Evolutionary conservation across 1,284 basidiomycete species (phyloP), one percentile per base, ranked within the genome.

Genomic region (Bjerkandera adusta): DNA sequence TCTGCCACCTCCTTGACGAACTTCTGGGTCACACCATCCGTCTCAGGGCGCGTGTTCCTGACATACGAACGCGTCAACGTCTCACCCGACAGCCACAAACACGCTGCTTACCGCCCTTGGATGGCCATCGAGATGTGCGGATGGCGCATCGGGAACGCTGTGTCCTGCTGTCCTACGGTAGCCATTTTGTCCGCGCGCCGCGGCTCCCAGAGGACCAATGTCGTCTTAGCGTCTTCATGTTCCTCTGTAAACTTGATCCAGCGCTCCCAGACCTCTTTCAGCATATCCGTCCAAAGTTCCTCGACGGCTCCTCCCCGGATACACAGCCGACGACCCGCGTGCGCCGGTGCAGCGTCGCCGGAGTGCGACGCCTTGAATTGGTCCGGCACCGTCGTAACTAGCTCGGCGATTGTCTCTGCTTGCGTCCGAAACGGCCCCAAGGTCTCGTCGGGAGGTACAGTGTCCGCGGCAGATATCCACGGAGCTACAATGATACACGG

Each of bases 191-290:
- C 56, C 4, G 53, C 48, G 27, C 43, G 36, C n/a, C 51, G 52
- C 15, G 57, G 16, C 45, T 62, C 60, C 52, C 54, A 62, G 10
- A 62, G 33, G 7, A 60, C 49, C 3, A 48, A 43, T 2, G 51
- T 53, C n/a, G 45, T 40, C 36, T 50, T 50, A 6, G 53, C 54
- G 26, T 57, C 58, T 33, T 55, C 52, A n/a, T 48, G 45, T 5
- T 26, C 43, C 40, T 57, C 59, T 3, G 58, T 60, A 49, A 60
- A 60, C 21, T 36, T 46, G 30, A 53, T 48, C 57, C 57, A 62
- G 16, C 44, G 47, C 7, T 50, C 40, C 54, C 56, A 60, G 10
- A 57, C 52, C n/a, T 24, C 44, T 10, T 32, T 22, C 8, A 60
- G 41, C 3, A 62, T 46, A 27, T 56, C 54, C 1, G 55, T 48